Base-by-base conservation (phyloP, 2,329 filamentous ascomycete species). In the Arthrobotrys musiformis region DNA sequence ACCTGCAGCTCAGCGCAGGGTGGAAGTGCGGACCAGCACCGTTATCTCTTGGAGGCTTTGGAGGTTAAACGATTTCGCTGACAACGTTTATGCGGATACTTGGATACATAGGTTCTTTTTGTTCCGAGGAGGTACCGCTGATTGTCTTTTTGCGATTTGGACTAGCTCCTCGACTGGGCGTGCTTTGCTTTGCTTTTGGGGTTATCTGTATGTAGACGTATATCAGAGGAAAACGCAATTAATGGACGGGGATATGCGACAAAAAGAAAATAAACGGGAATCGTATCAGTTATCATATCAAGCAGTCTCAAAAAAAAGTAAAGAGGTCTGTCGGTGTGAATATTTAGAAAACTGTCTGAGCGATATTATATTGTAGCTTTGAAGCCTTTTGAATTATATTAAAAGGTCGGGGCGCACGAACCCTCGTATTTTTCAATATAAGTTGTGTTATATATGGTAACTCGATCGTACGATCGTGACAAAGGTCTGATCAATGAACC, bases 341-440 rank as follows among this genome's bases (percentile, higher is more conserved):
- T 61, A 60, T 60, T 60, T 24, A 30, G 40, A 30, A 35, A 35
- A 19, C 17, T 48, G 19, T 48, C 22, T 48, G 17, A 7, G 4
- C 22, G 44, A 48, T 48, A 13, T 24, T 8, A 46, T 46, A 62
- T 46, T 46, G 15, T 33, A 15, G 30, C 15, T 54, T 54, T 11
- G 15, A 42, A 35, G 13, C 6, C n/a, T 35, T 35, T 56, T 5
- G 30, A 37, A 40, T 68, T 37, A 54, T n/a, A n/a, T n/a, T n/a
- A n/a, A n/a, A 69, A 46, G 15, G 22, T 37, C n/a, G n/a, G 33
- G 42, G 22, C 40, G 61, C 69, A 66, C 61, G 61, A n/a, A 50
- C 15, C 61, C 69, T 73, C 61, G 69, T 73, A 66, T 73, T 73
- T n/a, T 67, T 73, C 52, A 66, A 73, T 66, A 42, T n/a, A n/a